A percentile compares a stretch with the other conserved stretches of the same genome.
Evolutionary conservation across 257 asterid genomes (phyloP).

Genomic region (Apocynum venetum): DNA sequence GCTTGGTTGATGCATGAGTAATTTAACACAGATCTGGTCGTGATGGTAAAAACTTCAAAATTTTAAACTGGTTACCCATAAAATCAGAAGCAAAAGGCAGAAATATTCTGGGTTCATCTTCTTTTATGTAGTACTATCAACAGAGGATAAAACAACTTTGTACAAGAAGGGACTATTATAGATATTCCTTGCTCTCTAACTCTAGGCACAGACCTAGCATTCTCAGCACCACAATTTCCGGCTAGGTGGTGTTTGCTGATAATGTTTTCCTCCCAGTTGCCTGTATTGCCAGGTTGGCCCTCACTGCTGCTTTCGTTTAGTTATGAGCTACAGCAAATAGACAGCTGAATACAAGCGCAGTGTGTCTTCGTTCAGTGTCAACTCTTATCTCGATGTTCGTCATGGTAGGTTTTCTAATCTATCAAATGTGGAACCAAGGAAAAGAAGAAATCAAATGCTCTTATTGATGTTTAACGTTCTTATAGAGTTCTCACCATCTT

Average conservation of each 20-base stretch:
- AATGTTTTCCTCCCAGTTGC: background rate
- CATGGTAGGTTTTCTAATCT: background rate
- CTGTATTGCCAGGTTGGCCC: background rate
- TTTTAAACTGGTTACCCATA: background rate
- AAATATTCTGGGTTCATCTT: conserved; percentile 2
- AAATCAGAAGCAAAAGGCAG: background rate
- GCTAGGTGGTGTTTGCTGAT: background rate
- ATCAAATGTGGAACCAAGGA: background rate
- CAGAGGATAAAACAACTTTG: conserved; percentile 1
- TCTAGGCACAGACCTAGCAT: background rate
- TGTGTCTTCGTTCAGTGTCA: background rate
- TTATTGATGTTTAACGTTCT: conserved; percentile 42
- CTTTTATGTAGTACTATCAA: background rate
- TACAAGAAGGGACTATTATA: background rate
- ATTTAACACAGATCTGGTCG: background rate
- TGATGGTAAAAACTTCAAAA: background rate
- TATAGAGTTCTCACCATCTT: conserved; percentile 49
- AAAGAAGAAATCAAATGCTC: conserved; percentile 27
- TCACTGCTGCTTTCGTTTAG: background rate
- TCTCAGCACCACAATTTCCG: too few relatives aligned
- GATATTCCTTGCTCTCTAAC: too few relatives aligned
- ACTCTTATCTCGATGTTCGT: background rate
- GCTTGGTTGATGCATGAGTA: background rate
- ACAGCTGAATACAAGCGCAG: background rate
- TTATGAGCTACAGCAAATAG: background rate